Evolutionary conservation across 768 basidiomycete genomes (phyloP), one percentile per base, ranked within the genome.

Genomic region (Cytidiella melzeri): DNA sequence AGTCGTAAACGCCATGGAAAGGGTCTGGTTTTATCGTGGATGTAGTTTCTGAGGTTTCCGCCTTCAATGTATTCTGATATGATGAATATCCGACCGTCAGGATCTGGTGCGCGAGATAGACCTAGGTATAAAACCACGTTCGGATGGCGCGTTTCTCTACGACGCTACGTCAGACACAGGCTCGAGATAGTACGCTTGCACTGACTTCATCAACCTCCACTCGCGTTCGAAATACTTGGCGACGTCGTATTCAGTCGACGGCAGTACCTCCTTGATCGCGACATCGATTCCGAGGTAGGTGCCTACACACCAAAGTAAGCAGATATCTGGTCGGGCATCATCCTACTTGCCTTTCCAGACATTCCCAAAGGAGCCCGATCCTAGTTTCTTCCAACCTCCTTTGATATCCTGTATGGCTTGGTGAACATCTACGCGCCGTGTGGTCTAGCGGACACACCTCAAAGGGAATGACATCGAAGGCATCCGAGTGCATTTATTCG

Each of bases 151-250:
- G 87, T 86, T 71, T 92, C 89, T 61, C 80, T 76, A 50, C n/a
- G 23, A n/a, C 27, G 19, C 9, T 1, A 27, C 11, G 18, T 6
- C 20, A 45, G 23, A 5, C 7, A 20, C 45, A 23, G 30, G 51
- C 47, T 54, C 13, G 39, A 48, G 45, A 28, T 15, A 37, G 55
- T 28, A 52, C 26, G 54, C 47, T 18, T 19, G 28, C 1, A 58
- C 68, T 53, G 61, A 79, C 75, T 92, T 92, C 92, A 97, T 96
- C 25, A 98, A 79, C 25, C 90, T 78, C 91, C 93, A 96, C 75
- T 99, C 95, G n/a, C 95, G 80, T 61, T 95, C 91, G 65, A 98
- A 95, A 71, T 99, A 98, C 68, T 99, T 99, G 58, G 84, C 78
- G 28, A 96, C 92, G 59, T 96, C 92, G 67, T 97, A 97, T 50